Evolutionary conservation across 2,329 filamentous ascomycete genomes (phyloP), one percentile per base, ranked within the genome.

Genomic region (Sporothrix pallida): DNA sequence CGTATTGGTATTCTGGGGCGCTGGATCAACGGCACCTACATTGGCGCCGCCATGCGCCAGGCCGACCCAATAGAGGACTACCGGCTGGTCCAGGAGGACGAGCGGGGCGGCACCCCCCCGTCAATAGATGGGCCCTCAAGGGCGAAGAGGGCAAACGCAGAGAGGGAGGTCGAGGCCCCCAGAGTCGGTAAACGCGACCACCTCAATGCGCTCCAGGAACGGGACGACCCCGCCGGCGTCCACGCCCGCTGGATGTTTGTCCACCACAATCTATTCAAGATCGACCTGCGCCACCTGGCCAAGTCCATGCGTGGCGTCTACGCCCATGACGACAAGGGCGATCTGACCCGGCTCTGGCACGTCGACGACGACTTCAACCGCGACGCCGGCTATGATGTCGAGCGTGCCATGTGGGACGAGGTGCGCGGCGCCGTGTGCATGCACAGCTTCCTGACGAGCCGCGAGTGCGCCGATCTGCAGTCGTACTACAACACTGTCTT

Each of bases 241-340:
- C 56, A 52, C 48, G 77, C 78, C 12, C 76, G 77, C n/a, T 75
- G 76, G 42, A 75, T 82, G 71, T 83, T 83, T 76, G 76, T 82
- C 58, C 82, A 83, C 76, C 79, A 80, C 77, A 82, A 81, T 76
- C 78, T 79, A n/a, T 77, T 80, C 76, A 82, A 83, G 76, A 78
- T 82, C 72, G 80, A 83, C 75, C 76, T 82, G 44, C 75, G 75
- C 15, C 76, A 75, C 15, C 72, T 82, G 7, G 74, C 75, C n/a
- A 69, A 74, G 42, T 37, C 71, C n/a, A 72, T 77, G 71, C 73
- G 73, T 20, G 75, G 67, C 62, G 76, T 79, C 26, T 76, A 77
- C 23, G 74, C 62, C 20, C 69, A 12, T 44, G 75, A 80, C 58
- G 77, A 78, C 23, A 44, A 75, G 9, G 79, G 78, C n/a, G 74